Evolutionary conservation across 2,329 filamentous ascomycete genomes (phyloP), one percentile per base, ranked within the genome.

Genomic region (Cladosporium austrohemisphaericum): DNA sequence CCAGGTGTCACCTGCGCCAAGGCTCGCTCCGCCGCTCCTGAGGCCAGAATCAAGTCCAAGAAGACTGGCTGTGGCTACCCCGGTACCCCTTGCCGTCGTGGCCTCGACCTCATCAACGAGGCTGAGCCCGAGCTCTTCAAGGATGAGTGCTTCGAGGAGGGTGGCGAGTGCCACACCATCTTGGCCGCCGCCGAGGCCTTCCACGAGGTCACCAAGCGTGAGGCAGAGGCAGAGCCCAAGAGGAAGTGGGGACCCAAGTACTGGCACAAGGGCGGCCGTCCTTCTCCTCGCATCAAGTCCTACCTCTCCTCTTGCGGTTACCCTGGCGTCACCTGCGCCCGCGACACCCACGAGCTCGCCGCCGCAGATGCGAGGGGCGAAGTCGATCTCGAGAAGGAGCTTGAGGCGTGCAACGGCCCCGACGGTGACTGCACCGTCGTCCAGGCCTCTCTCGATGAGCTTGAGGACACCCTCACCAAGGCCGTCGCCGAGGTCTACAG

Each of bases 1-100:
- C 63, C 62, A 23, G 72, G 73, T 26, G 63, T 70, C 56, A 55
- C 65, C 19, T 77, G 75, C 69, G 69, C 63, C 62, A 70, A 71
- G 58, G 65, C 68, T 70, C 23, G 70, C 57, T 45, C 66, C 63
- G 25, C 67, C 61, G 55, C 51, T n/a, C 49, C 53, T 9, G 50
- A 56, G 37, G 66, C 68, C 16, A 59, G 70, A 22, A 61, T 28
- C 25, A 50, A 37, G 22, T 19, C 40, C 11, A 20, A 35, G 31
- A 10, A 25, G 7, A 32, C 19, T 23, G 66, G 65, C 57, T 73
- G 73, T 57, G 52, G 64, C 51, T 57, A 60, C 25, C 61, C 61
- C 22, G 70, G 71, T 20, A 64, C 70, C 56, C 54, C 65, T 11
- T 77, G 74, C 68, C 68, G 62, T 61, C 71, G 70, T 54, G 68